Evolutionary conservation across 2,329 filamentous ascomycete genomes (phyloP).

Genomic region (Basipetospora sp.): DNA sequence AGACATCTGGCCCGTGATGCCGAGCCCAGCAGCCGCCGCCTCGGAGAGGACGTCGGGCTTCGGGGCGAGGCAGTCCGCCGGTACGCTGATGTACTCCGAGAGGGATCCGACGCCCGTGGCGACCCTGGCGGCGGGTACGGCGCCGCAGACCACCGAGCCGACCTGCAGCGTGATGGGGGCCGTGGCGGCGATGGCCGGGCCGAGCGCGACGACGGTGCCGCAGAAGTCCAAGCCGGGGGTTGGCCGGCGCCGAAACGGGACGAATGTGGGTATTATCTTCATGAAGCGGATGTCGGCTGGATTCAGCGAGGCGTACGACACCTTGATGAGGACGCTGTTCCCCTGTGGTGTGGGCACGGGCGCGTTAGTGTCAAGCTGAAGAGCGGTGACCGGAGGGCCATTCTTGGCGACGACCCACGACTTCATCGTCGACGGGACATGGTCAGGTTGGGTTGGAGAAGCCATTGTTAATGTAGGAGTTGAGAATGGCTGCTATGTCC

Average conservation of each 20-base stretch:
- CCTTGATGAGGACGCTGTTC: constrained; percentile 16
- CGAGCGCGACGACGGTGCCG: constrained; percentile 18
- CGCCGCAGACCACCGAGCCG: constrained; percentile 18
- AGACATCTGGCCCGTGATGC: constrained; percentile 21
- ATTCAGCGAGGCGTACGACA: constrained; percentile 22
- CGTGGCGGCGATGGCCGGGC: constrained; percentile 9
- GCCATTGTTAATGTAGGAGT: too few relatives aligned
- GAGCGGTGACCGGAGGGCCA: constrained; percentile 13
- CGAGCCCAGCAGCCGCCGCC: constrained; percentile 16
- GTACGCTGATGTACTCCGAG: constrained; percentile 21
- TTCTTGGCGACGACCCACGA: constrained; percentile 16
- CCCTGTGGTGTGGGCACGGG: constrained; percentile 10
- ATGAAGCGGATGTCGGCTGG: constrained; percentile 22
- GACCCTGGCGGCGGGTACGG: constrained; percentile 15
- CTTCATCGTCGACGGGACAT: constrained; percentile 14
- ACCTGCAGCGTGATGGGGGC: constrained; percentile 7
- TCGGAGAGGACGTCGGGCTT: constrained; percentile 13
- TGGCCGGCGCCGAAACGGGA: constrained; percentile 18
- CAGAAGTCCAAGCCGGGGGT: constrained; percentile 20
- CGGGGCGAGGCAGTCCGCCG: constrained; percentile 15
- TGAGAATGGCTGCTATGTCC: too few relatives aligned
- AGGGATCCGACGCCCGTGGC: constrained; percentile 18
- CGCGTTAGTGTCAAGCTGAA: constrained; percentile 12
- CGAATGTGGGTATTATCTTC: constrained; percentile 14
- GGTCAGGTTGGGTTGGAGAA: too few relatives aligned